Conservation (phyloP, 495 filamentous ascomycete genomes). For the Glonium stellatum region DNA sequence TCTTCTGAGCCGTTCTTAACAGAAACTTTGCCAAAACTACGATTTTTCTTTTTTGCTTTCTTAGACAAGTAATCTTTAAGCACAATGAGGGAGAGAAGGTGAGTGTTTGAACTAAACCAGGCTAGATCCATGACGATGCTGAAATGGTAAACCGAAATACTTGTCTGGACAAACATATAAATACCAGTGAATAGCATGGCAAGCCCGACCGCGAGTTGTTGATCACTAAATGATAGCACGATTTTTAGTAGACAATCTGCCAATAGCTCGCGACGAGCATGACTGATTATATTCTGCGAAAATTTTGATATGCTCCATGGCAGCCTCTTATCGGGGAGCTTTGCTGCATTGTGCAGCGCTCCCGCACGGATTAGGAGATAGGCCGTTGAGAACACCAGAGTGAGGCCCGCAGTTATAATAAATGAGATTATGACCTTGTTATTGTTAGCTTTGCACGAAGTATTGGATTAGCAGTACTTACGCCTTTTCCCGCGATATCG, state of each 20-base stretch:
- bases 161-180: neutral
- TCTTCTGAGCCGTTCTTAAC: no score
- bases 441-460: neutral
- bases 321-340: neutral
- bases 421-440: neutral
- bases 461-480: neutral
- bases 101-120: slow-evolving; percentile 8
- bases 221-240: neutral
- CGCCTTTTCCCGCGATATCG: neutral
- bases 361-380: slow-evolving; percentile 1
- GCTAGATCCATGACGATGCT: neutral
- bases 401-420: neutral
- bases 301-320: neutral
- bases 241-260: neutral
- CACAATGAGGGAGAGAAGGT: slow-evolving; percentile 6
- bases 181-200: neutral
- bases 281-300: neutral
- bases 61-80: neutral
- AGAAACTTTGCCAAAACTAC: neutral
- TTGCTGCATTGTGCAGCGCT: neutral
- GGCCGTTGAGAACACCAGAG: neutral
- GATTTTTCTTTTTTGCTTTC: neutral
- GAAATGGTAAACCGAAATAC: slow-evolving; percentile 4
- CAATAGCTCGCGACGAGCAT: neutral
- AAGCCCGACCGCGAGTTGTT: neutral